Evolutionary conservation across 176 grass and related monocot species (phyloP).

Genomic region (Paspalum vaginatum): DNA sequence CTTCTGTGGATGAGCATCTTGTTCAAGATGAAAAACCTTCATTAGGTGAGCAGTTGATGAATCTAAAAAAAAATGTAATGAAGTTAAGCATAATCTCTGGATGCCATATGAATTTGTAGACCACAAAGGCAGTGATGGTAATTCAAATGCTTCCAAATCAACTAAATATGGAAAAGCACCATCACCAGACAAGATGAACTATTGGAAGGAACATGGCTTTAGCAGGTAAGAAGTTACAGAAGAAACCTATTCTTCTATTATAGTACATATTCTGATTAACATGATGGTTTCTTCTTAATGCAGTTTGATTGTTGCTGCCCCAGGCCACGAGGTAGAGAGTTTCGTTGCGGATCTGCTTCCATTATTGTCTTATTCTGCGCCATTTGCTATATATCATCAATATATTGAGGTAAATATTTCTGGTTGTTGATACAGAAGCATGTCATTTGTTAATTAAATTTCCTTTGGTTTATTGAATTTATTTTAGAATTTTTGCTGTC

Average conservation of each 20-base stretch:
- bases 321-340: constrained; percentile 65
- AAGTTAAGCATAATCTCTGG: constrained; percentile 6
- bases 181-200: constrained; percentile 66
- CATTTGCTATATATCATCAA: constrained; percentile 92
- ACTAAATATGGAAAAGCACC: constrained; percentile 55
- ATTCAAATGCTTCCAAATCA: constrained; percentile 48
- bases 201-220: constrained; percentile 90
- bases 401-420: constrained; percentile 69
- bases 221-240: constrained; percentile 56
- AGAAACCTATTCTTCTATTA: background rate
- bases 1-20: constrained; percentile 17
- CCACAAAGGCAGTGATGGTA: constrained; percentile 38
- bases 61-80: background rate
- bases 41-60: constrained; percentile 52
- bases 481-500: background rate
- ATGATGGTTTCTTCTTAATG: constrained; percentile 37
- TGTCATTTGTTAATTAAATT: background rate
- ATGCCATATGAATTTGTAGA: constrained; percentile 47
- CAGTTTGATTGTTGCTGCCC: constrained; percentile 92
- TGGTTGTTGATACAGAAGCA: constrained; percentile 2
- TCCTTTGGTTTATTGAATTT: constrained; percentile 3
- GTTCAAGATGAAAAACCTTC: constrained; percentile 51
- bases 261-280: constrained; percentile 30
- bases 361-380: constrained; percentile 84
- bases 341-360: constrained; percentile 82